A percentile compares a stretch with the other conserved stretches of the same genome.
Evolutionary conservation across 306 rosid species (phyloP).

Genomic region (Abrus precatorius): DNA sequence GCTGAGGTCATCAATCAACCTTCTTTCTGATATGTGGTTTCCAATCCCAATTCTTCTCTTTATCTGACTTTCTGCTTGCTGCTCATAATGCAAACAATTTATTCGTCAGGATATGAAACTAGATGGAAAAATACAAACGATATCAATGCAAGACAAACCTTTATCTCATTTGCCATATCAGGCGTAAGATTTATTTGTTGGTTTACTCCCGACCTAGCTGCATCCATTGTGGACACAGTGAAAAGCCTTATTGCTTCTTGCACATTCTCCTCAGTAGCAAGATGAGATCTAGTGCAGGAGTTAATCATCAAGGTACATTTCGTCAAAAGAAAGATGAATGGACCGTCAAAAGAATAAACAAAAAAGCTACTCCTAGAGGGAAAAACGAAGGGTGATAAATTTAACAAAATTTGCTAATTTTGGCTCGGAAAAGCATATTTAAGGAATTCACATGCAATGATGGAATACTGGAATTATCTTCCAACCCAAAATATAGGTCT

Average conservation of each 20-base stretch:
- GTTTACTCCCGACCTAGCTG: slow-evolving; percentile 92
- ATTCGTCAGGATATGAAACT: slow-evolving; percentile 26
- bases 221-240: slow-evolving; percentile 94
- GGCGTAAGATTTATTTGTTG: slow-evolving; percentile 86
- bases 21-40: slow-evolving; percentile 94
- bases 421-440: slow-evolving; percentile 7
- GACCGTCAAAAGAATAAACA: slow-evolving; percentile 25
- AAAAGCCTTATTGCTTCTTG: slow-evolving; percentile 90
- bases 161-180: slow-evolving; percentile 90
- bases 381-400: not conserved
- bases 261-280: slow-evolving; percentile 88
- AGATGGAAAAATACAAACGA: slow-evolving; percentile 25
- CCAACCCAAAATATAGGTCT: slow-evolving; percentile 1
- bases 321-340: slow-evolving; percentile 26
- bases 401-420: not conserved
- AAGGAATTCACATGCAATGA: slow-evolving; percentile 23
- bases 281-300: slow-evolving; percentile 66
- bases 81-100: slow-evolving; percentile 48
- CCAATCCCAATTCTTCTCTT: slow-evolving; percentile 98
- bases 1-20: slow-evolving; percentile 88
- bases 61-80: slow-evolving; percentile 99
- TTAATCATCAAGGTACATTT: slow-evolving; percentile 25
- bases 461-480: slow-evolving; percentile 20
- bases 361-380: slow-evolving; percentile 10
- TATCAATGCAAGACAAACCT: slow-evolving; percentile 64